Evolutionary conservation across 768 basidiomycete species (phyloP).

Genomic region (Suillus spraguei): DNA sequence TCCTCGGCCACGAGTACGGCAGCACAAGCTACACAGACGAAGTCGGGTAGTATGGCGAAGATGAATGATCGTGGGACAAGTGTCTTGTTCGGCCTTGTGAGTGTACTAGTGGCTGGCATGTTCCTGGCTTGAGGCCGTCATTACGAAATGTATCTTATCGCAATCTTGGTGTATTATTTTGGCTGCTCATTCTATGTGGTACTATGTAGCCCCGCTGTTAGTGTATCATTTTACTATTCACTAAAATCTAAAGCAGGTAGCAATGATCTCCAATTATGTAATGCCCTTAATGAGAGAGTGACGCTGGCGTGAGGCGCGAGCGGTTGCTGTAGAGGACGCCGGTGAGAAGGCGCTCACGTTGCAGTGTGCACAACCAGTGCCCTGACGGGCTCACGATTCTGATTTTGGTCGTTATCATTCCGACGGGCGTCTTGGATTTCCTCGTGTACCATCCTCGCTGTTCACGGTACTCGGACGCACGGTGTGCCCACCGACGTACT

Average conservation of each 20-base stretch:
- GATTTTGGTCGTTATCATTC: slow-evolving; percentile 4
- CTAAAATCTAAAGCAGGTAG: background rate
- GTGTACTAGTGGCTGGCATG: slow-evolving; percentile 22
- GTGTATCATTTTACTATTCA: background rate
- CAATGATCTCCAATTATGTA: background rate
- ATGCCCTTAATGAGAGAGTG: background rate
- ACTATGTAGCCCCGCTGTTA: background rate
- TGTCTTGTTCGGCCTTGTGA: slow-evolving; percentile 25
- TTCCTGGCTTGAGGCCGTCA: slow-evolving; percentile 19
- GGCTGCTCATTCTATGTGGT: background rate
- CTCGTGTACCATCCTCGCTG: background rate
- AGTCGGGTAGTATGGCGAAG: slow-evolving; percentile 16
- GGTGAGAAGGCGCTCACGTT: slow-evolving; percentile 4
- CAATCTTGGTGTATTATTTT: background rate
- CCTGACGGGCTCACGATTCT: slow-evolving; percentile 9
- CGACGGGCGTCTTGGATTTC: background rate
- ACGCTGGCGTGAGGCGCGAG: background rate
- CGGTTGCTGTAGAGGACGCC: slow-evolving; percentile 4
- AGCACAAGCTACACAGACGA: slow-evolving; percentile 22
- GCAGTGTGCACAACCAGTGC: background rate
- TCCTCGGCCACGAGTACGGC: slow-evolving; percentile 17
- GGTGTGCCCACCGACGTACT: background rate
- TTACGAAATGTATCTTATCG: background rate
- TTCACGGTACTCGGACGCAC: background rate
- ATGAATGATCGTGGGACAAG: slow-evolving; percentile 26